These are phyloP conservation scores for Clausena lansium DNA, from an alignment of 345 rosid genomes.

Conservation along the genomic window DNA sequence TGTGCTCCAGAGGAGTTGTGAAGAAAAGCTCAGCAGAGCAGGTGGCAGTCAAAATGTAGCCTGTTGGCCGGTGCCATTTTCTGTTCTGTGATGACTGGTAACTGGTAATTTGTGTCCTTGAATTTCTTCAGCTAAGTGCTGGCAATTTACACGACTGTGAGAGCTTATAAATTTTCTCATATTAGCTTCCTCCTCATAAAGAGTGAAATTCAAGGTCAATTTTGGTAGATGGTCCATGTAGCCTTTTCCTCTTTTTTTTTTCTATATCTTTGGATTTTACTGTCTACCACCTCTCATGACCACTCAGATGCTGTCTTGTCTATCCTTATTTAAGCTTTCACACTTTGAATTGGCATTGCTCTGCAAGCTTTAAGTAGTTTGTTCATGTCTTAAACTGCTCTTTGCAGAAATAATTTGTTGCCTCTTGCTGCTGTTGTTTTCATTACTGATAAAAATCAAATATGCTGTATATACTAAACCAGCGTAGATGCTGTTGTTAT, in stretches of 20 bases:
- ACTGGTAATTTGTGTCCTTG: constrained; percentile 1
- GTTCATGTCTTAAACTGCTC: background rate
- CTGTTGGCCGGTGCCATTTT: background rate
- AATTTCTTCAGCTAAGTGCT: background rate
- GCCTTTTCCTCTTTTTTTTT: background rate
- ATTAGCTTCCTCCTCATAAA: background rate
- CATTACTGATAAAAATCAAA: background rate
- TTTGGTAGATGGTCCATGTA: constrained; percentile 11
- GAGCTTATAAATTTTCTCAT: background rate
- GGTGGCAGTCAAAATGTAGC: constrained; percentile 62
- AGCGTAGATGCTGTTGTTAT: background rate
- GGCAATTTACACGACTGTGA: background rate
- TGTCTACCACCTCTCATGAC: background rate
- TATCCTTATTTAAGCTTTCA: background rate
- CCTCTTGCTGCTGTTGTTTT: background rate
- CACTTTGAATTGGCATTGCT: background rate
- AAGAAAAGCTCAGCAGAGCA: constrained; percentile 68
- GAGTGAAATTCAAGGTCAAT: background rate
- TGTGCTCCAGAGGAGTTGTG: constrained; percentile 68
- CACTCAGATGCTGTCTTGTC: background rate
- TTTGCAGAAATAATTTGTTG: background rate
- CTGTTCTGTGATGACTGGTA: constrained; percentile 3
- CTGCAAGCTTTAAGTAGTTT: background rate
- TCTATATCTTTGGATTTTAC: background rate
- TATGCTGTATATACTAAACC: background rate